phyloP scores from a whole-genome alignment of 1,139 yeast species.

The Hemisphaericaspora lyxosophila region DNA sequence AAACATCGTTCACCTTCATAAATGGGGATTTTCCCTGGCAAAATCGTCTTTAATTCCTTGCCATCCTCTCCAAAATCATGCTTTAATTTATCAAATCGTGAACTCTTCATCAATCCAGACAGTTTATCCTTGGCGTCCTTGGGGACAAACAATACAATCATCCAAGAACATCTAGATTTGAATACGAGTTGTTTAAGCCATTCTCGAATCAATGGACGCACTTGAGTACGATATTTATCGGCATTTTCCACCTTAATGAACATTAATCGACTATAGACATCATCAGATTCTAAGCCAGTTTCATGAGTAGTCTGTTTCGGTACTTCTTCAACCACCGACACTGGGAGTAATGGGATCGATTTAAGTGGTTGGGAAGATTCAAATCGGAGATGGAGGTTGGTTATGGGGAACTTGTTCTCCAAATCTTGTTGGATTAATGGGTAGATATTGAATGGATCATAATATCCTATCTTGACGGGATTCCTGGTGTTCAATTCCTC shows the following conservation, averaged over 20 bases:
- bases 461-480: constrained; percentile 61
- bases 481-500: constrained; percentile 16
- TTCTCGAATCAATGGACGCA: constrained; percentile 75
- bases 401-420: constrained; percentile 56
- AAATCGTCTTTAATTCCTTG: constrained; percentile 27
- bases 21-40: constrained; percentile 13
- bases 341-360: constrained; percentile 64
- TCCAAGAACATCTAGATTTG: constrained; percentile 56
- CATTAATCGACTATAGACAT: constrained; percentile 67
- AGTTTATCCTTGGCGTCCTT: constrained; percentile 44
- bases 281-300: constrained; percentile 12
- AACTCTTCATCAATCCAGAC: constrained; percentile 46
- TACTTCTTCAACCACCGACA: constrained; percentile 62
- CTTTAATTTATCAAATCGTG: constrained; percentile 63
- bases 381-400: constrained; percentile 78
- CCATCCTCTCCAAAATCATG: constrained; percentile 60
- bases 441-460: constrained; percentile 80
- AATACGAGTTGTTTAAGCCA: constrained; percentile 65
- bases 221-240: constrained; percentile 76
- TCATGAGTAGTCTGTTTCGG: constrained; percentile 28
- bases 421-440: constrained; percentile 55
- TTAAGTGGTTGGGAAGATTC: constrained; percentile 55
- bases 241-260: constrained; percentile 63
- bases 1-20: constrained; percentile 34
- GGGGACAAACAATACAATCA: constrained; percentile 57